These are phyloP conservation scores for Avena sativa DNA, from an alignment of 176 grass and related monocot species.

Conservation along the genomic window DNA sequence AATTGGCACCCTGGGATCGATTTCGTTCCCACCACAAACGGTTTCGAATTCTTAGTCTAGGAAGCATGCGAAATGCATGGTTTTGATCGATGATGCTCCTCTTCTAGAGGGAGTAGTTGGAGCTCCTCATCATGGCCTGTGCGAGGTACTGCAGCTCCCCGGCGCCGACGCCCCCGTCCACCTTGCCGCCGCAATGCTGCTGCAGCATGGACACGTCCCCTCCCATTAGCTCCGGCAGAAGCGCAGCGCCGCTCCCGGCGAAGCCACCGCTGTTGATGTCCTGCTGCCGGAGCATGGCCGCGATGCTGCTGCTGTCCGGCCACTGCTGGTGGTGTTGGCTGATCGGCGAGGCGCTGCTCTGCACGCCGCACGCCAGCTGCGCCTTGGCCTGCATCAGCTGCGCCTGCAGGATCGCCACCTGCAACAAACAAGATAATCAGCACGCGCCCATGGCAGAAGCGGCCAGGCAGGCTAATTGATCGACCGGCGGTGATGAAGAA, in stretches of 20 bases:
- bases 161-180: constrained; percentile 40
- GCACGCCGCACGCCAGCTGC: constrained; percentile 63
- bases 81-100: neutral
- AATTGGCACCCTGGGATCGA: too few relatives aligned
- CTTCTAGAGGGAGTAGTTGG: constrained; percentile 58
- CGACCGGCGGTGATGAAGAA: neutral
- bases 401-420: constrained; percentile 91
- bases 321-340: constrained; percentile 53
- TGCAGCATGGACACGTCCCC: constrained; percentile 61
- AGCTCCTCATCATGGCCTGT: constrained; percentile 81
- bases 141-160: constrained; percentile 91
- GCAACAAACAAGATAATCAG: neutral
- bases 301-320: constrained; percentile 50
- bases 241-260: neutral
- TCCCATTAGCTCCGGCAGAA: constrained; percentile 53
- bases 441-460: neutral
- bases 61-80: constrained; percentile 8
- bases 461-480: neutral
- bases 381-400: constrained; percentile 91
- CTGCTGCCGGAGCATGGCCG: constrained; percentile 40
- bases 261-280: constrained; percentile 17
- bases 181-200: constrained; percentile 67
- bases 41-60: too few relatives aligned
- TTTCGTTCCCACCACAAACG: too few relatives aligned
- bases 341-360: constrained; percentile 24